Evolutionary conservation across 106 monocot genomes (phyloP).

Genomic region (Iris macrosiphon): DNA sequence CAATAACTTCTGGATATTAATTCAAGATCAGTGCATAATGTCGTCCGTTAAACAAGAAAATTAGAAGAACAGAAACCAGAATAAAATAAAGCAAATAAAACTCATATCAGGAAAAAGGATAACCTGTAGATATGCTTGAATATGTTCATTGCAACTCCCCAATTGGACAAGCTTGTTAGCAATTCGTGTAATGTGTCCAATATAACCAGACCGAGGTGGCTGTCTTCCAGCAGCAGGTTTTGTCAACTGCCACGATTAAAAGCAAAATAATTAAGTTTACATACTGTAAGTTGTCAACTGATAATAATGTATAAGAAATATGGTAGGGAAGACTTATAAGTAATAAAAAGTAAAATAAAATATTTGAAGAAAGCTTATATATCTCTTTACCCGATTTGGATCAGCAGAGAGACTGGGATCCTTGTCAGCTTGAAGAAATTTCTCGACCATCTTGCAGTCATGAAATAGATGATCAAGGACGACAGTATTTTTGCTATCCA

Average conservation of each 20-base stretch:
- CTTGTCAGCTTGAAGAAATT: constrained; percentile 38
- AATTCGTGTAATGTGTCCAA: constrained; percentile 52
- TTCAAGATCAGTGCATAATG: too few species aligned
- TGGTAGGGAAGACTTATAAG: too few species aligned
- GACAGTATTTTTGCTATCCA: constrained; percentile 31
- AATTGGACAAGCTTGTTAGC: constrained; percentile 41
- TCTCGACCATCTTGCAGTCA: constrained; percentile 30
- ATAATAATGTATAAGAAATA: too few species aligned
- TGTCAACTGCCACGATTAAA: constrained; percentile 21
- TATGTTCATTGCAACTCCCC: constrained; percentile 26
- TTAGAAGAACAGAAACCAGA: constrained; percentile 1
- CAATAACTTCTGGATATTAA: too few species aligned
- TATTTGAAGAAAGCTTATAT: background rate
- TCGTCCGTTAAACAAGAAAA: too few species aligned
- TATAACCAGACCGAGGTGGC: constrained; percentile 36
- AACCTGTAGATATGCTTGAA: constrained; percentile 38
- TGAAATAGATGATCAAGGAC: constrained; percentile 35
- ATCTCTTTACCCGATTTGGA: constrained; percentile 20
- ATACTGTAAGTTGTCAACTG: background rate
- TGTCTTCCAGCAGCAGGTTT: constrained; percentile 28
- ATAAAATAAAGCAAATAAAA: background rate
- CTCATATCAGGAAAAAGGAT: constrained; percentile 2
- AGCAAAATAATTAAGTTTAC: background rate
- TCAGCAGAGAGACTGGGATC: constrained; percentile 21
- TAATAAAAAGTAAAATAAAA: too few species aligned